phyloP scores from a whole-genome alignment of 345 rosid genomes.

The Sonneratia caseolaris region DNA sequence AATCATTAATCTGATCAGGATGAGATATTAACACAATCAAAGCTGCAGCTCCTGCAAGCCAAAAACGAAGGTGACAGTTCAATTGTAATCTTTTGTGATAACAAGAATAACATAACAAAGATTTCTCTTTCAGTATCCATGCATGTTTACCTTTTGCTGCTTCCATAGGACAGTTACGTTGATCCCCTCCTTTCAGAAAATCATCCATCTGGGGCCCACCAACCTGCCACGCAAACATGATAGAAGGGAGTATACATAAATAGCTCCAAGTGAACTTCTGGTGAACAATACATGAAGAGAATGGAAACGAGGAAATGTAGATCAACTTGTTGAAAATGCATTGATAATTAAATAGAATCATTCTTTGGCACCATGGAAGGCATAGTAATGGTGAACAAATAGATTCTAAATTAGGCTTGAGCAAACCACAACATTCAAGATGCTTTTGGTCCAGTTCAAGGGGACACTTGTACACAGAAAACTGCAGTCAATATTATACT shows the following conservation, averaged over 20 bases:
- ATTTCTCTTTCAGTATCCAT: neutral
- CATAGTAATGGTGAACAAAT: neutral
- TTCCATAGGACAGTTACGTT: constrained; percentile 41
- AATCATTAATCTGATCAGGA: constrained; percentile 45
- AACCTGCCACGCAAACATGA: constrained; percentile 26
- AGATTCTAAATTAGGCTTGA: neutral
- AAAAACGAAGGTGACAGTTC: neutral
- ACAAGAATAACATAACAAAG: neutral
- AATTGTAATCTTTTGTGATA: neutral
- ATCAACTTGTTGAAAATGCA: neutral
- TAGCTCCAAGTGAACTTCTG: neutral
- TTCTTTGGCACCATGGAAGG: neutral
- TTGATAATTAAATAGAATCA: neutral
- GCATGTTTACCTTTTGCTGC: constrained; percentile 46
- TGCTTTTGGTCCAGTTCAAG: neutral
- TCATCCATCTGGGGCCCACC: constrained; percentile 32
- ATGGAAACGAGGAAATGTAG: neutral
- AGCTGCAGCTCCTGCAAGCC: constrained; percentile 51
- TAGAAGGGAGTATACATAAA: constrained; percentile 1
- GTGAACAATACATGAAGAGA: neutral
- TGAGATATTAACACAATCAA: constrained; percentile 56
- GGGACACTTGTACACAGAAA: neutral
- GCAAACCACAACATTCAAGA: neutral
- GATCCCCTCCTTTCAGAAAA: constrained; percentile 49
- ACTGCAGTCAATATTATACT: neutral